phyloP scores from a whole-genome alignment of 1,284 basidiomycete species.

The Porodaedalea pini region DNA sequence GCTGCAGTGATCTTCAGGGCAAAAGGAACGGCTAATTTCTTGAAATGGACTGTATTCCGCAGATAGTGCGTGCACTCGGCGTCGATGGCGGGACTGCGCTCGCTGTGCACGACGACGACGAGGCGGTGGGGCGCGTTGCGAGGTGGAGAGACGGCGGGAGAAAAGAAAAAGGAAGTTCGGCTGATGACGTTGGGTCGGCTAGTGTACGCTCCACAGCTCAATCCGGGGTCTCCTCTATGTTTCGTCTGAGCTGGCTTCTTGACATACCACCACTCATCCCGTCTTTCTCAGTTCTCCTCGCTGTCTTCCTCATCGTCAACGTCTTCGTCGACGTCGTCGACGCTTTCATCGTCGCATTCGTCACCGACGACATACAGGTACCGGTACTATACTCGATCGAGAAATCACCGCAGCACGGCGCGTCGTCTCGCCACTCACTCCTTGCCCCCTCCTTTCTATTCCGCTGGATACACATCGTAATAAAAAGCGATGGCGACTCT shows the following conservation, averaged over 20 bases:
- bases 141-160: neutral
- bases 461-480: neutral
- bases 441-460: neutral
- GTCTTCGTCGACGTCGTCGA: neutral
- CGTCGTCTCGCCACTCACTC: slow-evolving; percentile 5
- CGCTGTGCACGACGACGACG: neutral
- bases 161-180: neutral
- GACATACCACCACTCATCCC: slow-evolving; percentile 9
- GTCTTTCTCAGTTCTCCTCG: neutral
- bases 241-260: slow-evolving; percentile 5
- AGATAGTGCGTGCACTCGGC: neutral
- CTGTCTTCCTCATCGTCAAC: neutral
- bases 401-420: slow-evolving; percentile 5
- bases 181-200: slow-evolving; percentile 9
- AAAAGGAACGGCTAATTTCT: neutral
- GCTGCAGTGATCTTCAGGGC: slow-evolving; percentile 9
- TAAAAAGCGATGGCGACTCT: slow-evolving; percentile 5
- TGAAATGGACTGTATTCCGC: neutral
- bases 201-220: slow-evolving; percentile 3
- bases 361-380: neutral
- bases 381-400: slow-evolving; percentile 7
- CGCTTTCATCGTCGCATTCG: neutral
- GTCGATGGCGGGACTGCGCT: neutral
- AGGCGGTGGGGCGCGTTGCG: too few relatives aligned
- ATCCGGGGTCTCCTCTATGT: neutral